Evolutionary conservation across 192 early-diverging fungal species (phyloP).

Genomic region (Umbelopsis isabellina): DNA sequence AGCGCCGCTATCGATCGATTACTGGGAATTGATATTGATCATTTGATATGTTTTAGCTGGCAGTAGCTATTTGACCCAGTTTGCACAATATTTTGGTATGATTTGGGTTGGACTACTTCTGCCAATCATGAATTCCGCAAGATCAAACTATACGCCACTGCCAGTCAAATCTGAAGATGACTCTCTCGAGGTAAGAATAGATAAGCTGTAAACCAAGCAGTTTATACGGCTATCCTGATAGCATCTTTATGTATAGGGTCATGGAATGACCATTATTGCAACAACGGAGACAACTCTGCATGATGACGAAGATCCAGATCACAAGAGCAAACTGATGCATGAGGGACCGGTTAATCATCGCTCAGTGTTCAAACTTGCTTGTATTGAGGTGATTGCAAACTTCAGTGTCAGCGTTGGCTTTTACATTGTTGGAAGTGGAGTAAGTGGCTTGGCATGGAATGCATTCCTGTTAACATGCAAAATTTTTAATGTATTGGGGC

Average conservation of each 20-base stretch:
- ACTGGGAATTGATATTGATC: background rate
- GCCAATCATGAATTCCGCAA: constrained; percentile 27
- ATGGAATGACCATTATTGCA: constrained; percentile 1
- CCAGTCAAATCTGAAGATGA: constrained; percentile 3
- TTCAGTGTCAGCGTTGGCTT: constrained; percentile 59
- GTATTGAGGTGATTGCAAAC: constrained; percentile 59
- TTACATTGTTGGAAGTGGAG: constrained; percentile 61
- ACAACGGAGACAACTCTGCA: background rate
- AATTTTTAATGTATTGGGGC: background rate
- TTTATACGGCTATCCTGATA: background rate
- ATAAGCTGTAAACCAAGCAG: background rate
- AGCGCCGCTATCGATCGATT: background rate
- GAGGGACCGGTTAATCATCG: constrained; percentile 38
- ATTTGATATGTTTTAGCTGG: constrained; percentile 25
- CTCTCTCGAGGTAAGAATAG: constrained; percentile 11
- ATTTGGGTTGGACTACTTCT: constrained; percentile 43
- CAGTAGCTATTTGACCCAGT: constrained; percentile 35
- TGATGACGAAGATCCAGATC: constrained; percentile 27
- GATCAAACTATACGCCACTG: constrained; percentile 23
- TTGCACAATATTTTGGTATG: constrained; percentile 44
- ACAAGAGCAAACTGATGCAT: constrained; percentile 25
- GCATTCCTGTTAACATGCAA: background rate
- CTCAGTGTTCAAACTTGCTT: constrained; percentile 35
- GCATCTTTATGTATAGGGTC: background rate
- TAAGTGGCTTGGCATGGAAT: constrained; percentile 33